Evolutionary conservation across 202 grass and related monocot species (phyloP).

Genomic region (Digitaria exilis): DNA sequence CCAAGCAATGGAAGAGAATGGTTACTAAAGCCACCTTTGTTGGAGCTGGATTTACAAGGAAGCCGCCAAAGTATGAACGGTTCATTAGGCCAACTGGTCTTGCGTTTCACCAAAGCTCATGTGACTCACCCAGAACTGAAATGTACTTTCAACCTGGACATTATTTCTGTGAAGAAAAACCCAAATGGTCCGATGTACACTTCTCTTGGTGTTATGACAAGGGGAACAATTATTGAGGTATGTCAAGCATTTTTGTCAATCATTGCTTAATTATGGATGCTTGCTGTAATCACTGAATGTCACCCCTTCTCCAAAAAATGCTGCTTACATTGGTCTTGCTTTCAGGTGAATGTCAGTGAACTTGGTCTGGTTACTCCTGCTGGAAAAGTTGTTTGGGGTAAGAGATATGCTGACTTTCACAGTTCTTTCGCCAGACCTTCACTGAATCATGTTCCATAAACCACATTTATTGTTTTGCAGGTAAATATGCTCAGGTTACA

Average conservation of each 20-base stretch:
- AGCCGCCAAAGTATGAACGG: conserved; percentile 87
- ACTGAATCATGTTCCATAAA: conserved; percentile 5
- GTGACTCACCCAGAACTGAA: conserved; percentile 90
- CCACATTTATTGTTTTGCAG: conserved; percentile 40
- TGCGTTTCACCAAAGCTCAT: conserved; percentile 88
- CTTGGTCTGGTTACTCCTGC: conserved; percentile 91
- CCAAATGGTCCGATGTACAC: conserved; percentile 94
- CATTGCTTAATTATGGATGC: background rate
- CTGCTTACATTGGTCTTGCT: background rate
- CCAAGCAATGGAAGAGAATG: conserved; percentile 98
- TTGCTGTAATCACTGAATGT: too few relatives aligned
- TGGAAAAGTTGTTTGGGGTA: conserved; percentile 98
- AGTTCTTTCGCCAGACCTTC: background rate
- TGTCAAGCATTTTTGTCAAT: background rate
- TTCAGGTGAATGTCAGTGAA: conserved; percentile 87
- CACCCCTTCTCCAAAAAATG: background rate
- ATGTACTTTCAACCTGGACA: conserved; percentile 91
- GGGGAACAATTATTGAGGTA: conserved; percentile 94
- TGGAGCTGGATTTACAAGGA: conserved; percentile 88
- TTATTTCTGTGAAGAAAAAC: conserved; percentile 94
- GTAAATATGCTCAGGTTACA: conserved; percentile 91
- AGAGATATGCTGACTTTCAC: conserved; percentile 16
- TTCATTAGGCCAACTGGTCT: conserved; percentile 83
- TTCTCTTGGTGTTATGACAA: conserved; percentile 91
- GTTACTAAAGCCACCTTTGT: conserved; percentile 92